Evolutionary conservation across 2,329 filamentous ascomycete species (phyloP).

Genomic region (Basipetospora chlamydospora): DNA sequence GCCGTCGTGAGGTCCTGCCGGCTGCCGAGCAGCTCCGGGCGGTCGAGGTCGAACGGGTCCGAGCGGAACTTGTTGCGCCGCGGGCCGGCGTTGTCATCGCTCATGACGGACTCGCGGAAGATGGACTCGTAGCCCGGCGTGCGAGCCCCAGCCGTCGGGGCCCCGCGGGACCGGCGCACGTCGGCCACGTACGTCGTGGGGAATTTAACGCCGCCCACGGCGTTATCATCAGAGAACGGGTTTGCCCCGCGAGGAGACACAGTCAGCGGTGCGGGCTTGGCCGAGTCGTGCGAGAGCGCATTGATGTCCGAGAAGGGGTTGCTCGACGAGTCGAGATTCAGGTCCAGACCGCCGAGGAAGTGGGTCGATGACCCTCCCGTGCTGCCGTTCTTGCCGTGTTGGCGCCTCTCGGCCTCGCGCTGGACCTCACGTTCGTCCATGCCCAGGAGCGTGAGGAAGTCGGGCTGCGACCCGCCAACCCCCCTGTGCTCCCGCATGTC

Average conservation of each 20-base stretch:
- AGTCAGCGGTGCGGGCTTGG: constrained; percentile 22
- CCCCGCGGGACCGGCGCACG: constrained; percentile 34
- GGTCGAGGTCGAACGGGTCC: constrained; percentile 51
- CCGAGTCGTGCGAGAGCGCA: constrained; percentile 21
- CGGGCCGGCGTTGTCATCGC: constrained; percentile 27
- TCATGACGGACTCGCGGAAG: constrained; percentile 25
- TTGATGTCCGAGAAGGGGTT: constrained; percentile 37
- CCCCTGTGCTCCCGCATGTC: constrained; percentile 12
- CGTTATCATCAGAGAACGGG: constrained; percentile 35
- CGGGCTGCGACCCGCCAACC: constrained; percentile 19
- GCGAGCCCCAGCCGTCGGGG: constrained; percentile 14
- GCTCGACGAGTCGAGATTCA: constrained; percentile 19
- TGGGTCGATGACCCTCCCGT: constrained; percentile 19
- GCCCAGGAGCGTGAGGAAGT: constrained; percentile 27
- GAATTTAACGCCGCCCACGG: constrained; percentile 18
- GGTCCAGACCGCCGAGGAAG: constrained; percentile 24
- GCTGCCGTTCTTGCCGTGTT: constrained; percentile 17
- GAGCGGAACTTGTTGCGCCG: constrained; percentile 44
- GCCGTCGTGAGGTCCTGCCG: constrained; percentile 17
- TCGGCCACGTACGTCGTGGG: constrained; percentile 30
- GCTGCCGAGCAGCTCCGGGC: constrained; percentile 26
- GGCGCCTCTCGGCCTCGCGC: constrained; percentile 21
- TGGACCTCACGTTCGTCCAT: constrained; percentile 27
- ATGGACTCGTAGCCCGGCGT: constrained; percentile 19
- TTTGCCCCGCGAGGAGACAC: constrained; percentile 14